Evolutionary conservation across 1,284 basidiomycete genomes (phyloP).

Genomic region (Trichosporon asahii): DNA sequence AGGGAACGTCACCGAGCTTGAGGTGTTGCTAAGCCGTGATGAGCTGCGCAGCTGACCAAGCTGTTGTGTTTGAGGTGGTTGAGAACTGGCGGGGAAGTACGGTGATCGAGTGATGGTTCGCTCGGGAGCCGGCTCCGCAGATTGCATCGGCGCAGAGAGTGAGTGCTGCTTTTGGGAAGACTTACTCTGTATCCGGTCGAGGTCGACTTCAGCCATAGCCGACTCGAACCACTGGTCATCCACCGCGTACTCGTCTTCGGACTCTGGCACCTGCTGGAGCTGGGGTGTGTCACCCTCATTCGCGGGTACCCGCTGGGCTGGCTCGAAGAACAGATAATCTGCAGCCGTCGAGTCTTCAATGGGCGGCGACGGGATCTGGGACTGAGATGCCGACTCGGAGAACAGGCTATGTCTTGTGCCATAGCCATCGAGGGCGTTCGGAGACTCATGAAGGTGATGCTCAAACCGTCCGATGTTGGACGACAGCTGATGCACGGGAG

Average conservation of each 20-base stretch:
- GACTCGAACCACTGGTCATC: constrained; percentile 13
- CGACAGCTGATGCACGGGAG: background rate
- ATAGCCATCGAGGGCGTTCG: background rate
- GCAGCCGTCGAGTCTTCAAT: background rate
- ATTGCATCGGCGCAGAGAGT: background rate
- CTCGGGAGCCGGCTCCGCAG: background rate
- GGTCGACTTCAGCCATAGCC: constrained; percentile 17
- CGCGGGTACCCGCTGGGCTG: background rate
- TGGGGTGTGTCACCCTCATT: background rate
- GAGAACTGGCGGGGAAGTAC: background rate
- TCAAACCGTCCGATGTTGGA: background rate
- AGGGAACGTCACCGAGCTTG: constrained; percentile 13
- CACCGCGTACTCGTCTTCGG: constrained; percentile 6
- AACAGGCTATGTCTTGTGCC: background rate
- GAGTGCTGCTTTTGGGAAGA: background rate
- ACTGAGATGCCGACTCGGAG: background rate
- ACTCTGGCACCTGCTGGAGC: background rate
- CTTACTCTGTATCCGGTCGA: background rate
- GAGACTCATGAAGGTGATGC: background rate
- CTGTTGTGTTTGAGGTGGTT: background rate
- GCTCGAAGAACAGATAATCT: background rate
- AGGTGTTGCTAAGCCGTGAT: background rate
- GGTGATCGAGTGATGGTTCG: background rate
- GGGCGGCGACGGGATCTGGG: background rate
- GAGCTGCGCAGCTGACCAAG: background rate